Evolutionary conservation across 306 rosid species (phyloP).

Genomic region (Cicer pinnatifidum): DNA sequence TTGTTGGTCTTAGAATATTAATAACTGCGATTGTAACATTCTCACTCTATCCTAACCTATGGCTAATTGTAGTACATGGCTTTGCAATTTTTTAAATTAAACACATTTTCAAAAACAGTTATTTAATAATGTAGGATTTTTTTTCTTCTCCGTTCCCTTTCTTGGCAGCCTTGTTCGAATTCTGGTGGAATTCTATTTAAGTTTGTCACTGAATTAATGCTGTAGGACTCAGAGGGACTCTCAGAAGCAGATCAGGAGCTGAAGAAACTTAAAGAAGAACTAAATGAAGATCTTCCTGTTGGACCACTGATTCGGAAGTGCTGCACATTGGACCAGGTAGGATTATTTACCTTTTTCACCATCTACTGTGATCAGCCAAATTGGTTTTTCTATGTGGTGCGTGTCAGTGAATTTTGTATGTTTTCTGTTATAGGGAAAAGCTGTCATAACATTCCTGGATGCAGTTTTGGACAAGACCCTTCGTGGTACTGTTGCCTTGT

Average conservation of each 20-base stretch:
- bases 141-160: conserved; percentile 30
- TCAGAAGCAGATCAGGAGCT: conserved; percentile 77
- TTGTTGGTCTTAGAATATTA: conserved; percentile 8
- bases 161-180: conserved; percentile 28
- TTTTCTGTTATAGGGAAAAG: conserved; percentile 72
- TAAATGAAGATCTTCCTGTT: conserved; percentile 77
- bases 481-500: conserved; percentile 75
- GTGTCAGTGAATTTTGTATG: conserved; percentile 23
- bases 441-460: conserved; percentile 83
- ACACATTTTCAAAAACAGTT: conserved; percentile 15
- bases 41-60: not conserved
- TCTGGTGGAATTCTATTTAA: conserved; percentile 30
- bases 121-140: conserved; percentile 15
- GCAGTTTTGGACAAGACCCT: conserved; percentile 85
- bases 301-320: conserved; percentile 89
- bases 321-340: conserved; percentile 91
- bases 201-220: conserved; percentile 47
- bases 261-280: conserved; percentile 84
- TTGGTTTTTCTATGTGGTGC: conserved; percentile 17
- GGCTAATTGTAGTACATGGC: conserved; percentile 11
- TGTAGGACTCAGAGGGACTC: conserved; percentile 75
- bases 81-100: conserved; percentile 16
- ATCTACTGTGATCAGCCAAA: conserved; percentile 33
- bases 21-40: conserved; percentile 1
- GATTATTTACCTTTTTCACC: conserved; percentile 23